These are phyloP conservation scores for Nigrospora sphaerica DNA, from an alignment of 2,329 filamentous ascomycete genomes.

Conservation along the genomic window DNA sequence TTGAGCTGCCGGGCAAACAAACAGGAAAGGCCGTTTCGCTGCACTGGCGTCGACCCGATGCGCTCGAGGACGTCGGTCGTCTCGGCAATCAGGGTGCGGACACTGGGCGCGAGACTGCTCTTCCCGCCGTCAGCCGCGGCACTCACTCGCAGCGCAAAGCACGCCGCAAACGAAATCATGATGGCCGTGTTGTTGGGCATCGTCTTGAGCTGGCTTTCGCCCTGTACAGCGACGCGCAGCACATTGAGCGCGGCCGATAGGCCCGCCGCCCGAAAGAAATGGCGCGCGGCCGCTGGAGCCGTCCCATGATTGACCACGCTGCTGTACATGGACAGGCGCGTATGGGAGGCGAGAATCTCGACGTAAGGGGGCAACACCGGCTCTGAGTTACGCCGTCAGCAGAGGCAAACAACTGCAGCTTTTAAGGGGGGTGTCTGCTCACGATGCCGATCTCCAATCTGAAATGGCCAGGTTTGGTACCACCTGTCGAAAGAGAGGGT, in stretches of 20 bases:
- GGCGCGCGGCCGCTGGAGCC: slow-evolving; percentile 61
- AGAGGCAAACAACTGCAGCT: background rate
- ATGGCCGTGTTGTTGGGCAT: slow-evolving; percentile 77
- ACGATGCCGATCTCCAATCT: slow-evolving; percentile 39
- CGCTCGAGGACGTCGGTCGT: slow-evolving; percentile 62
- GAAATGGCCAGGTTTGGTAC: slow-evolving; percentile 40
- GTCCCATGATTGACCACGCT: slow-evolving; percentile 70
- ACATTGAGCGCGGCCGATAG: slow-evolving; percentile 69
- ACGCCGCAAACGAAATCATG: slow-evolving; percentile 71
- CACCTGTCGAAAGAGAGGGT: slow-evolving; percentile 23
- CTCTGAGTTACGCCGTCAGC: slow-evolving; percentile 23
- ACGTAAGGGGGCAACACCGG: slow-evolving; percentile 62
- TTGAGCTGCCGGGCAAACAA: slow-evolving; percentile 50
- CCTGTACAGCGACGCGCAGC: slow-evolving; percentile 65
- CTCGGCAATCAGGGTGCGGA: slow-evolving; percentile 59
- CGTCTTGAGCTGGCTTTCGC: slow-evolving; percentile 60
- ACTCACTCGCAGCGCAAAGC: slow-evolving; percentile 59
- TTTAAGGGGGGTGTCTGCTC: slow-evolving; percentile 8
- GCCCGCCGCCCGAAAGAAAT: slow-evolving; percentile 65
- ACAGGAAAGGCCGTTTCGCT: slow-evolving; percentile 60
- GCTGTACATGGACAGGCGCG: slow-evolving; percentile 66
- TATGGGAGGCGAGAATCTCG: slow-evolving; percentile 67
- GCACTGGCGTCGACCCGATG: slow-evolving; percentile 57
- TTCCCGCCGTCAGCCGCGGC: slow-evolving; percentile 47
- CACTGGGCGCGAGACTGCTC: slow-evolving; percentile 54